Percentiles rank a stretch among this genome's conserved stretches.
Evolutionary conservation across 2,329 filamentous ascomycete species (phyloP).

Genomic region (Sarocladiaceae sp.): DNA sequence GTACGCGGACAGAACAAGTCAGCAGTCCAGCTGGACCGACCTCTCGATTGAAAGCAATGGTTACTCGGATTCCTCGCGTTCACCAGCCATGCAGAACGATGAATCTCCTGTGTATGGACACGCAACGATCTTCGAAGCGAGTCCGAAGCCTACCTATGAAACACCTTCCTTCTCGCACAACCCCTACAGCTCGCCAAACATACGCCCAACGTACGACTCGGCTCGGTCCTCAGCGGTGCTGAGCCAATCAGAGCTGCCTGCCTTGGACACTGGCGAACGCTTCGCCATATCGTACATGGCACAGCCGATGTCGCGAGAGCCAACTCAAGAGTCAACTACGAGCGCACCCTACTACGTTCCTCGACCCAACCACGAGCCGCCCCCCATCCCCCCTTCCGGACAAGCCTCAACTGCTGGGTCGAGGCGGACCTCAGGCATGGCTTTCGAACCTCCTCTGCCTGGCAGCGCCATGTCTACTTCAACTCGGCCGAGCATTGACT

Average conservation of each 20-base stretch:
- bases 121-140: constrained; percentile 25
- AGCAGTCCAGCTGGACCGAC: constrained; percentile 56
- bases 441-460: constrained; percentile 31
- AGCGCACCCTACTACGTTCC: constrained; percentile 24
- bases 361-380: constrained; percentile 44
- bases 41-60: constrained; percentile 50
- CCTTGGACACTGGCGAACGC: constrained; percentile 44
- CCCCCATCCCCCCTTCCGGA: constrained; percentile 37
- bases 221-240: constrained; percentile 18
- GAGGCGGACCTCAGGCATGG: constrained; percentile 35
- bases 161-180: not conserved
- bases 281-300: constrained; percentile 43
- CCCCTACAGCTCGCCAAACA: constrained; percentile 1
- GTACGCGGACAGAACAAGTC: constrained; percentile 40
- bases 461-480: constrained; percentile 37
- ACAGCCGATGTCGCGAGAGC: constrained; percentile 5
- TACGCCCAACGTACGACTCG: constrained; percentile 13
- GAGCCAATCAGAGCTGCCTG: constrained; percentile 31
- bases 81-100: constrained; percentile 21
- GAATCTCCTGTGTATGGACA: constrained; percentile 24
- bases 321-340: constrained; percentile 20
- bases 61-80: constrained; percentile 22
- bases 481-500: constrained; percentile 39
- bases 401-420: constrained; percentile 29
- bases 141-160: not conserved